phyloP scores from a whole-genome alignment of 2,329 filamentous ascomycete species.

The Metarhizium anisopliae region DNA sequence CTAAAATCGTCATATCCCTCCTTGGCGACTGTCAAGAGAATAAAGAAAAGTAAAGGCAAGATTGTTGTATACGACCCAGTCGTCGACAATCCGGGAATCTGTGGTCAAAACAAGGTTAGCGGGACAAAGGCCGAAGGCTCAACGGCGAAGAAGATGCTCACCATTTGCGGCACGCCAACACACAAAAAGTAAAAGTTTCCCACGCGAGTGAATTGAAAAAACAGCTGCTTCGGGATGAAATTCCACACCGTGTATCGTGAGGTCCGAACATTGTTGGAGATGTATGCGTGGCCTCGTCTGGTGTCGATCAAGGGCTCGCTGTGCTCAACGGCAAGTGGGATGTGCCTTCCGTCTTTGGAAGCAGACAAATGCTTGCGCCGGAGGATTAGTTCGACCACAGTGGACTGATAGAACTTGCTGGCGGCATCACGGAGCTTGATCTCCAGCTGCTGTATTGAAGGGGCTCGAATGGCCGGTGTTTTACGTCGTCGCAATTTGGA shows the following conservation, averaged over 20 bases:
- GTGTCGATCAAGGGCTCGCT: constrained; percentile 36
- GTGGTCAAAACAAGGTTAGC: not conserved
- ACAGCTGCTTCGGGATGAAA: constrained; percentile 75
- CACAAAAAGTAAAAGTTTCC: constrained; percentile 85
- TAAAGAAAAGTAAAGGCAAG: constrained; percentile 65
- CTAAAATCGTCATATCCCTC: constrained; percentile 83
- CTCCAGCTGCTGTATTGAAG: constrained; percentile 2
- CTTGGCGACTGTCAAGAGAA: constrained; percentile 71
- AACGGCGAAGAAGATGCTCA: constrained; percentile 10
- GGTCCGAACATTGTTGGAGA: constrained; percentile 63
- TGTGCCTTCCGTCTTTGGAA: constrained; percentile 58
- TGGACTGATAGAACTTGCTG: constrained; percentile 24
- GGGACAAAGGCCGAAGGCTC: not conserved
- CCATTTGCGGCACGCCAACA: constrained; percentile 72
- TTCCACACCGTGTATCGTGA: constrained; percentile 78
- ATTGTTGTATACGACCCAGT: constrained; percentile 70
- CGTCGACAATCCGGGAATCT: constrained; percentile 63
- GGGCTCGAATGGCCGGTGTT: not conserved
- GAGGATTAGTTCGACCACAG: constrained; percentile 41
- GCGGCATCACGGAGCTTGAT: constrained; percentile 11
- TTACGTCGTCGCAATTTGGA: not conserved
- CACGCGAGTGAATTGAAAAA: constrained; percentile 78
- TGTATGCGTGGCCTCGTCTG: constrained; percentile 38
- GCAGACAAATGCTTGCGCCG: constrained; percentile 59
- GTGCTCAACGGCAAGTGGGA: constrained; percentile 32